phyloP scores from a whole-genome alignment of 108 stramenopile species.

The Cyclotella cryptica region DNA sequence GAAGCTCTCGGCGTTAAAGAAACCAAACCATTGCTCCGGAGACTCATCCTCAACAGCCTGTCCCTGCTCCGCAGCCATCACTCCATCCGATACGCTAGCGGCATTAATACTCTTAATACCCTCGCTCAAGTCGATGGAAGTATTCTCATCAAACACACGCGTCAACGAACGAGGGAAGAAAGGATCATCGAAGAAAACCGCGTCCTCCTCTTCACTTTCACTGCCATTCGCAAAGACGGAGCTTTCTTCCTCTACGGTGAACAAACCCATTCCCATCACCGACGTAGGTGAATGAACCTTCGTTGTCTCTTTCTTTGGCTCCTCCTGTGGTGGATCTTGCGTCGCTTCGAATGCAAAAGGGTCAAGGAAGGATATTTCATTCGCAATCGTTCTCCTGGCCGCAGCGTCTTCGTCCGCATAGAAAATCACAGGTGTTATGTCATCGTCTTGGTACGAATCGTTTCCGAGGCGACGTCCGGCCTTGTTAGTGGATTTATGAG shows the following conservation, averaged over 20 bases:
- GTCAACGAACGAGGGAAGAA: constrained; percentile 20
- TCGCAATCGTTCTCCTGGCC: neutral
- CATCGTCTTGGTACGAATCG: constrained; percentile 6
- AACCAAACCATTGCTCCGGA: constrained; percentile 7
- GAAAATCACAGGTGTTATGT: constrained; percentile 17
- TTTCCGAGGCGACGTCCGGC: neutral
- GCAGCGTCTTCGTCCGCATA: constrained; percentile 13
- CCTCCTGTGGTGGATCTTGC: neutral
- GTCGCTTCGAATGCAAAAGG: constrained; percentile 18
- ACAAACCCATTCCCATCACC: neutral
- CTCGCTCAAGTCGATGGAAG: neutral
- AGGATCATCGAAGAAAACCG: constrained; percentile 11
- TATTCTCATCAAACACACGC: constrained; percentile 12
- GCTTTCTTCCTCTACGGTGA: constrained; percentile 12
- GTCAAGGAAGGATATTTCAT: constrained; percentile 6
- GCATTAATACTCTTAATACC: constrained; percentile 6
- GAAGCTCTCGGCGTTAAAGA: constrained; percentile 9
- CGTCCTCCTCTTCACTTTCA: constrained; percentile 9
- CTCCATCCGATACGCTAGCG: neutral
- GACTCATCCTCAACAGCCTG: neutral
- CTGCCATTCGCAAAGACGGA: neutral
- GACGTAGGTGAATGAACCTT: neutral
- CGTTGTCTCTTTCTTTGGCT: neutral
- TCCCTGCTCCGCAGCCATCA: neutral
- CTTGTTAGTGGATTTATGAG: neutral